phyloP scores from a whole-genome alignment of 352 stramenopile species.

The Aphanomyces cochlioides region DNA sequence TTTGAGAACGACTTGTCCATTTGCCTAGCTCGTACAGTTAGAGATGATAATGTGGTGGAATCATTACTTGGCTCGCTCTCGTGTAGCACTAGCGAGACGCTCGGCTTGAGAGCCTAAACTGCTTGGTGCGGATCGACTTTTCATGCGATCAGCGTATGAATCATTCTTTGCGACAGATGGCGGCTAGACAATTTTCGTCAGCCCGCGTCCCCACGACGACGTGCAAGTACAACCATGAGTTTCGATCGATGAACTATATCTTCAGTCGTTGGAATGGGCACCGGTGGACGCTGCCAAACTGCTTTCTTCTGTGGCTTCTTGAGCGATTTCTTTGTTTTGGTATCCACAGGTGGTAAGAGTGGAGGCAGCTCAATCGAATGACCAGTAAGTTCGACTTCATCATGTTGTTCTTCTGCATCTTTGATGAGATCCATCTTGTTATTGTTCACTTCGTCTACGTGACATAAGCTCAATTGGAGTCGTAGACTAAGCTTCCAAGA shows the following conservation, averaged over 20 bases:
- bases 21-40: not conserved
- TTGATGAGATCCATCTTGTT: too few species aligned
- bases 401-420: not conserved
- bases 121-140: slow-evolving; percentile 27
- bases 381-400: not conserved
- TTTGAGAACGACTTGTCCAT: not conserved
- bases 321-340: slow-evolving; percentile 20
- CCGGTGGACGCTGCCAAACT: slow-evolving; percentile 53
- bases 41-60: not conserved
- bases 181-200: not conserved
- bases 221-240: slow-evolving; percentile 33
- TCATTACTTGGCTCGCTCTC: slow-evolving; percentile 26
- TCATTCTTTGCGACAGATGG: slow-evolving; percentile 8
- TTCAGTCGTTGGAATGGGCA: slow-evolving; percentile 52
- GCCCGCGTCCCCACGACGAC: too few species aligned
- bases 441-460: too few species aligned
- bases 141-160: slow-evolving; percentile 43
- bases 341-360: not conserved
- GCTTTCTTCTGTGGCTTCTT: slow-evolving; percentile 38
- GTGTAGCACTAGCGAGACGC: slow-evolving; percentile 24
- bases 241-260: slow-evolving; percentile 46
- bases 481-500: too few species aligned
- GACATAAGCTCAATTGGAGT: too few species aligned
- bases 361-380: not conserved
- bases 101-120: slow-evolving; percentile 23